phyloP scores from a whole-genome alignment of 306 rosid genomes.

The Casuarina glauca region DNA sequence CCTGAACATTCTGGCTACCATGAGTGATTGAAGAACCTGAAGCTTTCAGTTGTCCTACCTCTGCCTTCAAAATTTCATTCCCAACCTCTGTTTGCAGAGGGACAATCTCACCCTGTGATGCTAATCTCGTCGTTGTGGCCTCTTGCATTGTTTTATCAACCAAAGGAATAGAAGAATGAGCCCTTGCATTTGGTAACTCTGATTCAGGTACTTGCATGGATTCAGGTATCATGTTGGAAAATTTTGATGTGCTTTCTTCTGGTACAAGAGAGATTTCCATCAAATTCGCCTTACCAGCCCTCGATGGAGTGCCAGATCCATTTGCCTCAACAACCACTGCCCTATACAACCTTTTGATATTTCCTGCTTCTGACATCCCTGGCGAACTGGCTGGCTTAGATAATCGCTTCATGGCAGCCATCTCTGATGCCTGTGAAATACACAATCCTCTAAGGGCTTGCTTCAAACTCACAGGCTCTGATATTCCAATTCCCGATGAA shows the following conservation, averaged over 20 bases:
- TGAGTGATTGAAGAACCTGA: constrained; percentile 32
- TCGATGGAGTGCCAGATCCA: constrained; percentile 40
- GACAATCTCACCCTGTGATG: constrained; percentile 48
- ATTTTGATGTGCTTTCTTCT: constrained; percentile 40
- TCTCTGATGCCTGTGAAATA: constrained; percentile 97
- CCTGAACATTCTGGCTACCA: constrained; percentile 35
- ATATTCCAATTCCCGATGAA: constrained; percentile 86
- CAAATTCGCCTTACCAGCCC: constrained; percentile 62
- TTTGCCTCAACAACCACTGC: constrained; percentile 67
- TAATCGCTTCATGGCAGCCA: constrained; percentile 90
- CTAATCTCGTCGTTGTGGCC: constrained; percentile 34
- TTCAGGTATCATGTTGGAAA: constrained; percentile 42
- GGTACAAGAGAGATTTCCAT: constrained; percentile 85
- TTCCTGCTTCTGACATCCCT: constrained; percentile 86
- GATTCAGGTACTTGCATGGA: constrained; percentile 24
- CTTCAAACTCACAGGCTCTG: constrained; percentile 92
- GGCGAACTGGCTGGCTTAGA: constrained; percentile 73
- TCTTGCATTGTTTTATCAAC: constrained; percentile 31
- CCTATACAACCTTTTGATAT: constrained; percentile 71
- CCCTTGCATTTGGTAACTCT: constrained; percentile 35
- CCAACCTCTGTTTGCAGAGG: constrained; percentile 45
- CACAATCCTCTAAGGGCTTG: constrained; percentile 98
- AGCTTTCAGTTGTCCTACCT: constrained; percentile 32
- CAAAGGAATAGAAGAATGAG: constrained; percentile 33
- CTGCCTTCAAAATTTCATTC: constrained; percentile 32